Conservation (phyloP, 2,329 filamentous ascomycete genomes). For the Helminthosporium solani region DNA sequence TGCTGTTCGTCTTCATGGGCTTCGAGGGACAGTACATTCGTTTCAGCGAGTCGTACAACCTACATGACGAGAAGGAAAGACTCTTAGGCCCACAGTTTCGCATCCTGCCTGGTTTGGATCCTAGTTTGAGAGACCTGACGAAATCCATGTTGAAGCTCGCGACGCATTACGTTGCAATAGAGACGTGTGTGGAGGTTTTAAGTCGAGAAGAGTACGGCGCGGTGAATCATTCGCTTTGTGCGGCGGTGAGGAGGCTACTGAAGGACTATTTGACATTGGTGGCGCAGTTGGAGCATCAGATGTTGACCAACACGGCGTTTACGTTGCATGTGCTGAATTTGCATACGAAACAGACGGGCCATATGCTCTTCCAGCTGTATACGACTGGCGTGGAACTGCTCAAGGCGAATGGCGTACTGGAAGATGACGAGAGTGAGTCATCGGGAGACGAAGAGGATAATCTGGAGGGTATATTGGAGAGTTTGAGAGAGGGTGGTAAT, state of each 20-base stretch:
- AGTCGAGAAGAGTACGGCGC: slow-evolving; percentile 90
- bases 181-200: slow-evolving; percentile 91
- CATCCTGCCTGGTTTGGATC: slow-evolving; percentile 80
- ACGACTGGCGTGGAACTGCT: slow-evolving; percentile 75
- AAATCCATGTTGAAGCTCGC: slow-evolving; percentile 90
- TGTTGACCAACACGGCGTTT: slow-evolving; percentile 83
- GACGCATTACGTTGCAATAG: slow-evolving; percentile 86
- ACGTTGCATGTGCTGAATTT: slow-evolving; percentile 92
- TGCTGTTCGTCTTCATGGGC: slow-evolving; percentile 96
- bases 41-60: slow-evolving; percentile 79
- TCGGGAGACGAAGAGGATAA: slow-evolving; percentile 76
- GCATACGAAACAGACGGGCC: slow-evolving; percentile 83
- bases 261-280: slow-evolving; percentile 94
- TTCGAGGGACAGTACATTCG: slow-evolving; percentile 98
- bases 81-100: slow-evolving; percentile 79
- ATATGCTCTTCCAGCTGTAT: slow-evolving; percentile 90
- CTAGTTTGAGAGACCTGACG: slow-evolving; percentile 84
- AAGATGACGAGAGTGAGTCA: slow-evolving; percentile 69
- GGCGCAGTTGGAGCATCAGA: slow-evolving; percentile 89
- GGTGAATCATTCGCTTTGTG: slow-evolving; percentile 93
- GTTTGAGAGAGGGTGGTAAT: slow-evolving; percentile 81
- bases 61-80: slow-evolving; percentile 80
- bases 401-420: slow-evolving; percentile 82
- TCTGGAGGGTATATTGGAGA: slow-evolving; percentile 90
- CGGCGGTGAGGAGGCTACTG: slow-evolving; percentile 85